These are phyloP conservation scores for Phyllosticta paracitricarpa DNA, from an alignment of 2,329 filamentous ascomycete species.

Conservation along the genomic window DNA sequence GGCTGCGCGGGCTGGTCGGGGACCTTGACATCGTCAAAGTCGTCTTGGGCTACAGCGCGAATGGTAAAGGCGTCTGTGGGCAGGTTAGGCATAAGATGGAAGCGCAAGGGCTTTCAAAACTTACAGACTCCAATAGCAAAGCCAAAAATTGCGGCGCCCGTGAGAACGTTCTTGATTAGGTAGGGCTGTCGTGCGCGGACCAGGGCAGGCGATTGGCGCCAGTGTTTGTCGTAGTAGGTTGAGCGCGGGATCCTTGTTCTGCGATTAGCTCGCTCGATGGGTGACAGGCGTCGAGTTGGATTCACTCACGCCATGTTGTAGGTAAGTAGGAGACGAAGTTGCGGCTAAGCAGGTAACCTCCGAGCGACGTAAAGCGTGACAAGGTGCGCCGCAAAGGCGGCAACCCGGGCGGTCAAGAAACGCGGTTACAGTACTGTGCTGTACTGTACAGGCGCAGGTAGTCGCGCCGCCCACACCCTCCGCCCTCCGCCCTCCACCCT, in stretches of 20 bases:
- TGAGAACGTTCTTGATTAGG: conserved; percentile 77
- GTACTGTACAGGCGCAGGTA: too few species aligned
- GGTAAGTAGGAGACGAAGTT: not conserved
- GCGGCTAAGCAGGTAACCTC: too few species aligned
- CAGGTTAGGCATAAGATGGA: conserved; percentile 1
- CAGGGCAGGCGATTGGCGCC: conserved; percentile 77
- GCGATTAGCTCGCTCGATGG: not conserved
- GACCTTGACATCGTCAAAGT: conserved; percentile 91
- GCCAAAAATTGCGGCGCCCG: conserved; percentile 62
- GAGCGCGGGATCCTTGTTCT: conserved; percentile 49
- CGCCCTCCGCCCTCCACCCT: not conserved
- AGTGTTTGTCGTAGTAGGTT: conserved; percentile 86
- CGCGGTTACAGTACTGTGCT: not conserved
- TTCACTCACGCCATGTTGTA: conserved; percentile 9
- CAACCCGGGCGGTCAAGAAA: not conserved
- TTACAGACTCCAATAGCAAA: conserved; percentile 82
- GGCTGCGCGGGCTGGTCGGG: conserved; percentile 56
- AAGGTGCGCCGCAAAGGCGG: not conserved
- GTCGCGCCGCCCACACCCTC: not conserved
- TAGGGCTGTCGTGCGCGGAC: conserved; percentile 88
- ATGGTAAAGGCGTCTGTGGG: conserved; percentile 59
- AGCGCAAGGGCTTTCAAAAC: conserved; percentile 41
- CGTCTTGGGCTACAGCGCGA: conserved; percentile 82
- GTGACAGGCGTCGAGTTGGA: not conserved
- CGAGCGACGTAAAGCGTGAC: not conserved